Base-by-base conservation (phyloP, 1,139 yeast species). In the Saccharomyces hybrid region DNA sequence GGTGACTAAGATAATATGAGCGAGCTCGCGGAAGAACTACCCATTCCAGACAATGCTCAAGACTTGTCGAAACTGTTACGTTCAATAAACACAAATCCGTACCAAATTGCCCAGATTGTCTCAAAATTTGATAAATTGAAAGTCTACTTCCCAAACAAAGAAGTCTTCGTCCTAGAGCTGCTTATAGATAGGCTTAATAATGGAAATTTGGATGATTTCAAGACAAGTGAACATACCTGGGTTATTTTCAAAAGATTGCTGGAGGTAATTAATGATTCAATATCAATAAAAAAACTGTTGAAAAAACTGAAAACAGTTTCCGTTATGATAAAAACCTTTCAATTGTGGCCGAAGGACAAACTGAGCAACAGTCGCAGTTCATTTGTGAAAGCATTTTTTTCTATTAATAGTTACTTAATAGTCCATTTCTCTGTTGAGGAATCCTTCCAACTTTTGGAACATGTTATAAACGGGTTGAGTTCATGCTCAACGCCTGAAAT, bases 131-230 rank as follows among this genome's bases (percentile, higher is more conserved):
- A 68, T 28, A 65, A 70, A 7, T 67, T 86, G 8, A 63, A 73
- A 0, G 73, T 82, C 0, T 77, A 77, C 57, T 77, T 89, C 11
- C 97, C 96, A 3, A 80, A 84, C 56, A 75, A 74, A 53, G 76
- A 78, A 13, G 63, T 71, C 0, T 88, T 89, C 55, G 70, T 88
- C 2, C 72, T 86, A 46, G 91, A 86, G 53, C 76, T 90, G 61
- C 61, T 86, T 2, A 74, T 83, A 57, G 95, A 88, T 63, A 75
- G 91, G 60, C 69, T 88, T 61, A 78, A 78, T 56, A 88, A 83
- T 64, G 56, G 66, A 54, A 66, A 71, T 55, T 58, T 74, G 54
- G 62, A 67, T 2, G 58, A 65, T 4, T 83, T 83, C 75, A 81
- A 78, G 61, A 66, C 58, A 13, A 68, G 72, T 51, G 54, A 66